These are phyloP conservation scores for Cryptosporidium canis DNA, from an alignment of 169 alveolate species.

Conservation along the genomic window DNA sequence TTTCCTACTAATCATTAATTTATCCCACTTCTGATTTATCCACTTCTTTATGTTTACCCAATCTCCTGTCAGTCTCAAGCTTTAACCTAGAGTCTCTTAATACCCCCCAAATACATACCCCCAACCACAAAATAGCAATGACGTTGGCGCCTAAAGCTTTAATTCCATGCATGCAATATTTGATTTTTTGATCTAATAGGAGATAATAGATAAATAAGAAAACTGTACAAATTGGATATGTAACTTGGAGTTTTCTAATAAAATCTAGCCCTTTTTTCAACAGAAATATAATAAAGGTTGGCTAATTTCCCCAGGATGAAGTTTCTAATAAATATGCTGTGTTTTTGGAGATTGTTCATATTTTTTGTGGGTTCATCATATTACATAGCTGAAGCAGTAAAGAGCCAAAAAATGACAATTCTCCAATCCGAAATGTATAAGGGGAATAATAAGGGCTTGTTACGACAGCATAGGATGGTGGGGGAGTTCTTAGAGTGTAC, in stretches of 20 bases:
- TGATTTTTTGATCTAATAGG: conserved; percentile 66
- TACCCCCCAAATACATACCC: conserved; percentile 44
- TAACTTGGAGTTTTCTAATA: neutral
- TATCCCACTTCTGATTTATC: neutral
- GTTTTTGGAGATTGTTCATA: neutral
- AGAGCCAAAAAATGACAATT: neutral
- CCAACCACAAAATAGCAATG: neutral
- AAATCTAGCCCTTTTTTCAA: neutral
- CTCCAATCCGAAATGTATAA: neutral
- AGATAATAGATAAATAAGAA: conserved; percentile 11
- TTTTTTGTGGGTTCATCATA: neutral
- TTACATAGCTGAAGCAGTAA: neutral
- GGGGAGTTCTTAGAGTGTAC: conserved; percentile 65
- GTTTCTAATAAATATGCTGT: neutral
- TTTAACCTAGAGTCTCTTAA: neutral
- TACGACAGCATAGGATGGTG: conserved; percentile 39
- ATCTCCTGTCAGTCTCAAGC: conserved; percentile 1
- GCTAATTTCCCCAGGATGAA: neutral
- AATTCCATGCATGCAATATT: neutral
- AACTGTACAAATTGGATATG: conserved; percentile 26
- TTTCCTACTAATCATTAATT: neutral
- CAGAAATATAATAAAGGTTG: neutral
- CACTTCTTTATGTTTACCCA: neutral
- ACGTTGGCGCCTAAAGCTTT: conserved; percentile 15
- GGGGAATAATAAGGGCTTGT: conserved; percentile 37